A percentile compares a stretch with the other conserved stretches of the same genome.
Conservation (phyloP, 2,329 filamentous ascomycete genomes). For the Pseudogymnoascus sp. region DNA sequence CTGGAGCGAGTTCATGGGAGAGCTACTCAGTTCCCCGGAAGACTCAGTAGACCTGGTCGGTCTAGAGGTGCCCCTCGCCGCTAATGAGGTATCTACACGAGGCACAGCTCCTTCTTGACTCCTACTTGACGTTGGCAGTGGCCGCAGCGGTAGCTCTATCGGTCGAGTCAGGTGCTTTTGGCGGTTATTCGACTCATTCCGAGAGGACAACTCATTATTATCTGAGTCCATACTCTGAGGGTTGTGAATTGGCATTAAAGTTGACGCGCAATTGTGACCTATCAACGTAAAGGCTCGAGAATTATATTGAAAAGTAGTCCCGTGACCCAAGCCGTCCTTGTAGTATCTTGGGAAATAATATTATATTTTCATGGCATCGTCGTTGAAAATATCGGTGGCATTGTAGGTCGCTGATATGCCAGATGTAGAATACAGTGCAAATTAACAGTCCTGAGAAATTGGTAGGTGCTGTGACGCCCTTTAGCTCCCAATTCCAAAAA, state of each 20-base stretch:
- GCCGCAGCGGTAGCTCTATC: not conserved
- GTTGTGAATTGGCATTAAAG: not conserved
- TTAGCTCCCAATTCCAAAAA: not conserved
- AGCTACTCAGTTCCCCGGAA: not conserved
- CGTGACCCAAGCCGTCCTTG: slow-evolving; percentile 25
- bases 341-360: not conserved
- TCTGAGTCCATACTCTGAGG: not conserved
- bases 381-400: not conserved
- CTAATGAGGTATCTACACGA: not conserved
- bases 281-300: slow-evolving; percentile 19
- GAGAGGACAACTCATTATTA: not conserved
- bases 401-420: not conserved
- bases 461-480: not conserved
- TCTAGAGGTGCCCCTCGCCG: not conserved
- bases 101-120: not conserved
- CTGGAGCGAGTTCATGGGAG: slow-evolving; percentile 36
- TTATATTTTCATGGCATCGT: not conserved
- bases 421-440: not conserved
- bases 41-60: not conserved
- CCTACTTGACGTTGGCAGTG: not conserved
- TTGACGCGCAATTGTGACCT: not conserved
- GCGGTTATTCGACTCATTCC: not conserved
- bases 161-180: not conserved
- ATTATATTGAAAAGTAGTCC: slow-evolving; percentile 34
- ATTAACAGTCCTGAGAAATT: not conserved